Evolutionary conservation across 1,284 basidiomycete species (phyloP).

Genomic region (Tilletia setariae): DNA sequence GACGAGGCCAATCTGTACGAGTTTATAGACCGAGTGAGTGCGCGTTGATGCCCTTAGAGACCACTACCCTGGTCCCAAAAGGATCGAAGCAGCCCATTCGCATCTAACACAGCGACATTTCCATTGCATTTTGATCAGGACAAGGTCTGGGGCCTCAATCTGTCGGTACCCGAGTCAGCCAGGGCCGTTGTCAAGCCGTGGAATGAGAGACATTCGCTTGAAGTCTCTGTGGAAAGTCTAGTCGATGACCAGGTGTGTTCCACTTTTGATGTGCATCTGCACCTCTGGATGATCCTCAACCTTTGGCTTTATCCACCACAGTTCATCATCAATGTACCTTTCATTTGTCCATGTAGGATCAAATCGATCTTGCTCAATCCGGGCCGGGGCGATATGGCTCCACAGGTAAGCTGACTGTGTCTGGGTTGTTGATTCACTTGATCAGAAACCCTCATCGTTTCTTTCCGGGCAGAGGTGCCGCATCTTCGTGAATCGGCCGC

Average conservation of each 20-base stretch:
- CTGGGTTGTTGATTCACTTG: no score
- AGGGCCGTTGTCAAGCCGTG: constrained; percentile 50
- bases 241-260: constrained; percentile 45
- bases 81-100: no score
- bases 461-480: constrained; percentile 31
- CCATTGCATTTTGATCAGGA: constrained; percentile 17
- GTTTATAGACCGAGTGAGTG: constrained; percentile 34
- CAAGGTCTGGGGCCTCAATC: constrained; percentile 46
- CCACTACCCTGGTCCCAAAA: no score
- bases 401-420: constrained; percentile 23
- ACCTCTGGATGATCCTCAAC: background rate
- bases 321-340: constrained; percentile 42
- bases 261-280: background rate
- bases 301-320: background rate
- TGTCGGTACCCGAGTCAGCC: constrained; percentile 45
- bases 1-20: constrained; percentile 33
- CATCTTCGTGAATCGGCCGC: constrained; percentile 46
- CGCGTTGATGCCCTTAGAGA: background rate
- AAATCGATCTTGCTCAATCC: constrained; percentile 47
- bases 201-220: constrained; percentile 37
- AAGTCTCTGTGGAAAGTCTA: constrained; percentile 42
- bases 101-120: no score
- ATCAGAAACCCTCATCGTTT: no score
- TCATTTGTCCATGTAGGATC: constrained; percentile 45
- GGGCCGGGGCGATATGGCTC: constrained; percentile 47